Conservation (phyloP, 192 early-diverging fungal species). For the Backusella macrospora region DNA sequence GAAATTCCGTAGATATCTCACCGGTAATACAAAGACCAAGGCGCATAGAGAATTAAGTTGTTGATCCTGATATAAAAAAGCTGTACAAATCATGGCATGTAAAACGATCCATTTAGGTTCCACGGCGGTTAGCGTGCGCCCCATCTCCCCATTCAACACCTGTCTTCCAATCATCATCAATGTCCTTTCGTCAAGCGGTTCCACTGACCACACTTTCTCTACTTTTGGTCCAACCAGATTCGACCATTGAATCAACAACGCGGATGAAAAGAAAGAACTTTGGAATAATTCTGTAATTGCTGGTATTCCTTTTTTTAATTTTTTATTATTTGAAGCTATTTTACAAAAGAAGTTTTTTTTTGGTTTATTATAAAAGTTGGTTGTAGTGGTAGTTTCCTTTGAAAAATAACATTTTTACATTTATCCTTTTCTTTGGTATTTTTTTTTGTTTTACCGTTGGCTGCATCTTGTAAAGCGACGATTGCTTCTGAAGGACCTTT, state of each 20-base stretch:
- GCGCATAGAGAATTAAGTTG: conserved; percentile 44
- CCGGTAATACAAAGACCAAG: conserved; percentile 51
- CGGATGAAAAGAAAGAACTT: conserved; percentile 54
- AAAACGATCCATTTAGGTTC: conserved; percentile 56
- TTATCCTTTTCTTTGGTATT: neutral
- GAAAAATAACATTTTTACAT: neutral
- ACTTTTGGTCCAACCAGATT: conserved; percentile 57
- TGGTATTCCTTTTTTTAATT: neutral
- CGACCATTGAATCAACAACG: conserved; percentile 57
- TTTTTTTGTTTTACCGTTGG: conserved; percentile 26
- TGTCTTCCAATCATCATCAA: conserved; percentile 46
- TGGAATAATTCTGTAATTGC: conserved; percentile 40
- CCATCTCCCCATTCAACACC: conserved; percentile 56
- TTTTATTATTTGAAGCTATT: conserved; percentile 14
- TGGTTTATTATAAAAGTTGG: neutral
- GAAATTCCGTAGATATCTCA: conserved; percentile 53
- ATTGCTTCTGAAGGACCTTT: conserved; percentile 41
- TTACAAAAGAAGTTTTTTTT: neutral
- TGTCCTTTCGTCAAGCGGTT: conserved; percentile 14
- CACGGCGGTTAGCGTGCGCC: conserved; percentile 36
- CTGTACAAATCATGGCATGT: conserved; percentile 38
- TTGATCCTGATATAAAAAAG: conserved; percentile 41
- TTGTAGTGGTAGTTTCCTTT: neutral
- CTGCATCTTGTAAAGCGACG: conserved; percentile 37
- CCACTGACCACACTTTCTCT: conserved; percentile 47